Evolutionary conservation across 2,329 filamentous ascomycete species (phyloP).

Genomic region (Talaromyces atroroseus): DNA sequence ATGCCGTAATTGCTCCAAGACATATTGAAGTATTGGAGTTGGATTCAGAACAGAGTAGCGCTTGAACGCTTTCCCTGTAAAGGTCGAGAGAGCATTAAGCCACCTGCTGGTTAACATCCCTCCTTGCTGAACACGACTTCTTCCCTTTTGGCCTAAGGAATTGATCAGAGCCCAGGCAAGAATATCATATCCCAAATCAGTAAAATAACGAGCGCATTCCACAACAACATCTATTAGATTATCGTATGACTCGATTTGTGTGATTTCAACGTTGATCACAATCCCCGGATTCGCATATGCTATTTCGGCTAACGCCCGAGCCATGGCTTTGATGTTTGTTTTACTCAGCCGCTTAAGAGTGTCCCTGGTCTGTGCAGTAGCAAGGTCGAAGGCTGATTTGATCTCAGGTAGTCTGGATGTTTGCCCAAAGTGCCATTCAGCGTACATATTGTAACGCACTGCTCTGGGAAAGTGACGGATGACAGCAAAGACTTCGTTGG

Average conservation of each 20-base stretch:
- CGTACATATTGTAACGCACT: slow-evolving; percentile 80
- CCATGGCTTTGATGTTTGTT: slow-evolving; percentile 80
- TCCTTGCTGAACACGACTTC: slow-evolving; percentile 57
- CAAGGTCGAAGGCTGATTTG: slow-evolving; percentile 68
- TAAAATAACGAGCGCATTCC: slow-evolving; percentile 91
- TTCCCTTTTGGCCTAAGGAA: slow-evolving; percentile 53
- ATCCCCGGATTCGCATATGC: slow-evolving; percentile 84
- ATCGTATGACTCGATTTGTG: slow-evolving; percentile 87
- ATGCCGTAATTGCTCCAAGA: slow-evolving; percentile 72
- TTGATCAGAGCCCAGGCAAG: slow-evolving; percentile 88
- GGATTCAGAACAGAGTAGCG: slow-evolving; percentile 80
- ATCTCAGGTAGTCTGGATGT: slow-evolving; percentile 73
- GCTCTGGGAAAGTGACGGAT: slow-evolving; percentile 71
- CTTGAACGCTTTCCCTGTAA: slow-evolving; percentile 84
- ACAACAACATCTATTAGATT: slow-evolving; percentile 94
- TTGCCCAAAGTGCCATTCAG: slow-evolving; percentile 82
- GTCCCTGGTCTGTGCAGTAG: slow-evolving; percentile 72
- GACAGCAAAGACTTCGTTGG: slow-evolving; percentile 81
- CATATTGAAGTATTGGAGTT: slow-evolving; percentile 80
- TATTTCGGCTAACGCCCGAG: slow-evolving; percentile 83
- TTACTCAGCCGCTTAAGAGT: slow-evolving; percentile 85
- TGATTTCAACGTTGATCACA: slow-evolving; percentile 82
- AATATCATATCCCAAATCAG: slow-evolving; percentile 85
- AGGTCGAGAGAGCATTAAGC: slow-evolving; percentile 84
- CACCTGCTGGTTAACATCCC: slow-evolving; percentile 80